Evolutionary conservation across 2,329 filamentous ascomycete species (phyloP).

Genomic region (Epichloe glyceriae): DNA sequence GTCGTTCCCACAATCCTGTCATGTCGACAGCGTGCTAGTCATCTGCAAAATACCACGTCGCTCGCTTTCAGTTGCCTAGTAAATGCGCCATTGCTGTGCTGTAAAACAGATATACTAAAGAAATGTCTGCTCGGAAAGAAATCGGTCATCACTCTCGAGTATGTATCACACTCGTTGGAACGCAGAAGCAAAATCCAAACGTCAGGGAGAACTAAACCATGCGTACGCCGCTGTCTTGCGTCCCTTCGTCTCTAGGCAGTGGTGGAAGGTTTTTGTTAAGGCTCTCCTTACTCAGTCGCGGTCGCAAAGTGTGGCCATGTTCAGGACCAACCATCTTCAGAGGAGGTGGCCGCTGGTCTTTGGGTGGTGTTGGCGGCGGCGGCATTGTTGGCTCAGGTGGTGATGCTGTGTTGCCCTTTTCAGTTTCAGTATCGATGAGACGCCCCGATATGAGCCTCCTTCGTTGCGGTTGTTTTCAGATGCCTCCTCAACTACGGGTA

Average conservation of each 20-base stretch:
- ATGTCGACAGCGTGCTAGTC: background rate
- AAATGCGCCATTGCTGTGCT: conserved; percentile 3
- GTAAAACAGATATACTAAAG: conserved; percentile 3
- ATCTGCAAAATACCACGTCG: conserved; percentile 6
- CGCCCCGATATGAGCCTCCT: conserved; percentile 14
- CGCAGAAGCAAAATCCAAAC: conserved; percentile 10
- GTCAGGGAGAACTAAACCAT: conserved; percentile 19
- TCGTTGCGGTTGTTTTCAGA: conserved; percentile 55
- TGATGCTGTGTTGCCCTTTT: conserved; percentile 18
- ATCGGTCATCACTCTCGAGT: background rate
- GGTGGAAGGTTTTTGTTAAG: conserved; percentile 49
- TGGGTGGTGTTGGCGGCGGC: conserved; percentile 24
- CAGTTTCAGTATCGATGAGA: conserved; percentile 23
- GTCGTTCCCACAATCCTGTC: background rate
- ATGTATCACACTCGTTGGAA: conserved; percentile 2
- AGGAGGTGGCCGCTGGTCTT: conserved; percentile 8
- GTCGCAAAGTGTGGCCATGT: conserved; percentile 29
- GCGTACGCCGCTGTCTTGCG: conserved; percentile 15
- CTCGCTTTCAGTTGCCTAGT: conserved; percentile 1
- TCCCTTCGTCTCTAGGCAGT: conserved; percentile 28
- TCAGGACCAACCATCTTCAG: conserved; percentile 29
- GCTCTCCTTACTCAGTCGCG: conserved; percentile 39
- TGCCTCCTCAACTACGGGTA: conserved; percentile 87
- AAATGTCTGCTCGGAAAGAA: background rate
- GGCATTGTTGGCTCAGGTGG: conserved; percentile 31